Conservation (phyloP, 192 early-diverging fungal genomes). For the Podila clonocystis region DNA sequence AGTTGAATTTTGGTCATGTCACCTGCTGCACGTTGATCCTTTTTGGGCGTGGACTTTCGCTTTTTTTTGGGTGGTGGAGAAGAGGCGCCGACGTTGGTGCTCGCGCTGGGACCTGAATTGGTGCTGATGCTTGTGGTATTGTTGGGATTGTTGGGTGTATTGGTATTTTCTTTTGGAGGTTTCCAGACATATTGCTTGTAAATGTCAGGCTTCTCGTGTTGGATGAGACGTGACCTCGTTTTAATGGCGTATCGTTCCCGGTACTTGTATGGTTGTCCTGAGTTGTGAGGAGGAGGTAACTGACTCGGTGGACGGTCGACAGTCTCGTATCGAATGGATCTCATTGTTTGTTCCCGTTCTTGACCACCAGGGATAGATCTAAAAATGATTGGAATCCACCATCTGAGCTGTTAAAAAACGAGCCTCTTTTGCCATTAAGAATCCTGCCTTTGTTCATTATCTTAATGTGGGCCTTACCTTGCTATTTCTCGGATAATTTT, state of each 20-base stretch:
- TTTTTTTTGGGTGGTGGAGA: no score
- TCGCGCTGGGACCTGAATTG: not conserved
- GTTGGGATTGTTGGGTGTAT: not conserved
- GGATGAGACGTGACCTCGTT: not conserved
- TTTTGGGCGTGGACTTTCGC: no score
- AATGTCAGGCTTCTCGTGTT: slow-evolving; percentile 7
- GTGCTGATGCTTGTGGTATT: not conserved
- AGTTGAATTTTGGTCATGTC: slow-evolving; percentile 6
- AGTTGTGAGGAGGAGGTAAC: not conserved
- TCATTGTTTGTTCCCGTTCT: no score
- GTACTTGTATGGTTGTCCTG: slow-evolving; percentile 1
- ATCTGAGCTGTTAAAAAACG: no score
- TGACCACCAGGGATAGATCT: no score
- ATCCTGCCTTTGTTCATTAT: no score
- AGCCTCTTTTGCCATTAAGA: no score
- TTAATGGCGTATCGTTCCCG: slow-evolving; percentile 12
- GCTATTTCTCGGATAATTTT: no score
- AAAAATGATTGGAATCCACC: no score
- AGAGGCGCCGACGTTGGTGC: no score
- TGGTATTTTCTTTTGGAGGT: not conserved
- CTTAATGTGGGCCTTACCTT: no score
- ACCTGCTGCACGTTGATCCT: not conserved
- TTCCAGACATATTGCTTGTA: slow-evolving; percentile 5
- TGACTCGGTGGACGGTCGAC: not conserved
- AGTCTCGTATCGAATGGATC: no score